Evolutionary conservation across 2,329 filamentous ascomycete genomes (phyloP), one percentile per base, ranked within the genome.

Genomic region (Stagonosporopsis cucurbitacearum): DNA sequence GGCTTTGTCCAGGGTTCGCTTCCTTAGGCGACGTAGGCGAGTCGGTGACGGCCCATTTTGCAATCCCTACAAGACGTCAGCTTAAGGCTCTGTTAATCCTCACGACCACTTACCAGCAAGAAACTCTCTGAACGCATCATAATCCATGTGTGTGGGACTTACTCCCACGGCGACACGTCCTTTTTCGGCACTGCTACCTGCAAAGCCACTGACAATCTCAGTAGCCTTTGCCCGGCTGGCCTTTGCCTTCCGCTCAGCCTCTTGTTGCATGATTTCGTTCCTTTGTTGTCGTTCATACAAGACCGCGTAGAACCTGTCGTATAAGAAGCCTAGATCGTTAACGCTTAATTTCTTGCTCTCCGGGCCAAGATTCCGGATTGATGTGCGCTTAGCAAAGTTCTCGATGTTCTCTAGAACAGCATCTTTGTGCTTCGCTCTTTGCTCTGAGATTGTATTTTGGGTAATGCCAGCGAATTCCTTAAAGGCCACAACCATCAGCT

Each of bases 401-500:
- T 98, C 95, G 69, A 99, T 98, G 63, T 93, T 97, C 74, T 92
- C 92, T 52, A 99, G 82, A 28, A 99, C 95, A 0, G 90, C 89
- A 70, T 95, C 91, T 77, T 98, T 98, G 77, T 98, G 96, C 77
- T 93, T 96, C 36, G 90, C 82, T 20, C 95, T 88, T 70, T 96
- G 84, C 63, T 98, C 95, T 0, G 89, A 90, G 58, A 99, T 93
- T 46, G 89, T 96, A 70, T 87, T 89, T 72, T 99, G 94, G 0
- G 95, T 99, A 65, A 99, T 96, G 36, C 88, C 91, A 0, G 94
- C 90, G 71, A 99, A 99, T 71, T 99, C 95, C 67, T 97, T 98
- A 79, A 99, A 99, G 0, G 95, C 95, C 19, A 98, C 95, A 3
- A 99, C 95, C 93, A 99, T 98, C 54, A 99, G 85, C 75, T 98